Conservation (phyloP, 495 filamentous ascomycete species). For the Penicillium pancosmium region DNA sequence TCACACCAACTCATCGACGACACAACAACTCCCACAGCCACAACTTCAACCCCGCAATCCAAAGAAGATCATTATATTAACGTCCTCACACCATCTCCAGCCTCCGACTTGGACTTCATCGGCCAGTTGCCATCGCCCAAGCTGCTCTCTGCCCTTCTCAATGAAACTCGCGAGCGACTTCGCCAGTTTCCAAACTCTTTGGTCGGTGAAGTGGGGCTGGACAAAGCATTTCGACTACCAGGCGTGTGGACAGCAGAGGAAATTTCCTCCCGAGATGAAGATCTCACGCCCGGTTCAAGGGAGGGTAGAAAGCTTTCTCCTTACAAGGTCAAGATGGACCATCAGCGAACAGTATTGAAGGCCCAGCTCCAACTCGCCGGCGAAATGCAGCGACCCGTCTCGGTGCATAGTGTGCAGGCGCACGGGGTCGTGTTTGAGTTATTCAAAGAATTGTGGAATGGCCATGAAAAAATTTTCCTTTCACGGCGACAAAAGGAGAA, state of each 20-base stretch:
- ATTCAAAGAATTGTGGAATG: slow-evolving; percentile 76
- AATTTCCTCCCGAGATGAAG: slow-evolving; percentile 51
- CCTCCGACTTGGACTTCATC: slow-evolving; percentile 63
- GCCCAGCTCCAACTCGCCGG: slow-evolving; percentile 88
- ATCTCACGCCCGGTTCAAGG: slow-evolving; percentile 77
- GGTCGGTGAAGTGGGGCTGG: slow-evolving; percentile 87
- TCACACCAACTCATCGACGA: slow-evolving; percentile 84
- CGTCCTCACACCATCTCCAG: slow-evolving; percentile 60
- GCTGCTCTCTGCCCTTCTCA: slow-evolving; percentile 66
- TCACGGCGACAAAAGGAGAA: slow-evolving; percentile 63
- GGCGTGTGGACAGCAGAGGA: slow-evolving; percentile 58
- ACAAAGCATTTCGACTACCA: slow-evolving; percentile 84
- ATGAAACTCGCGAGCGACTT: slow-evolving; percentile 65
- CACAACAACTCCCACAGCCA: slow-evolving; percentile 30
- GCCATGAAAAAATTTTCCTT: slow-evolving; percentile 70
- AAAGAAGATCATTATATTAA: slow-evolving; percentile 69
- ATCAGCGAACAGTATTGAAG: slow-evolving; percentile 75
- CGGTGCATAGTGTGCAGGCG: slow-evolving; percentile 88
- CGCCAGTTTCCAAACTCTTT: slow-evolving; percentile 66
- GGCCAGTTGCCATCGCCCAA: slow-evolving; percentile 68
- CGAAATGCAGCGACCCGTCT: slow-evolving; percentile 77
- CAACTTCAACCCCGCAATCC: slow-evolving; percentile 15
- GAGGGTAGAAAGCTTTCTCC: slow-evolving; percentile 76
- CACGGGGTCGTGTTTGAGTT: slow-evolving; percentile 82
- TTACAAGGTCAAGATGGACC: slow-evolving; percentile 73